These are phyloP conservation scores for Lachnellula occidentalis DNA, from an alignment of 2,329 filamentous ascomycete species.

Conservation along the genomic window DNA sequence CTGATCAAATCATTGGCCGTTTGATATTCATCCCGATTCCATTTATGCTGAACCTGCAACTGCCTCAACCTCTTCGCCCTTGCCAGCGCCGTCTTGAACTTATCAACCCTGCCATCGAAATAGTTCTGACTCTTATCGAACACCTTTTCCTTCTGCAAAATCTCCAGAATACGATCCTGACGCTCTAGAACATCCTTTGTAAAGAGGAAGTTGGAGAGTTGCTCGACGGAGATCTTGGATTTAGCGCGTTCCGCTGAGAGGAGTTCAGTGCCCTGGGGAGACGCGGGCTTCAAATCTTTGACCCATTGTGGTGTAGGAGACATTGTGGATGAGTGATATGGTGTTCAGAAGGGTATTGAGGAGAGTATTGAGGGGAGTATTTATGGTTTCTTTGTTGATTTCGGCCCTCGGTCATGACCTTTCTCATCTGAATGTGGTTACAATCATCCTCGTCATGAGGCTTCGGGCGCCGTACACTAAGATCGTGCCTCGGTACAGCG, in stretches of 20 bases:
- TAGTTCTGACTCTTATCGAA: constrained; percentile 79
- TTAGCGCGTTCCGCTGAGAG: constrained; percentile 62
- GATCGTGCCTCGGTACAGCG: neutral
- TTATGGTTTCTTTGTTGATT: neutral
- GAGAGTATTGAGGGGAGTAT: neutral
- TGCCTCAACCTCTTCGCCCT: constrained; percentile 65
- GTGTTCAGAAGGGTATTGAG: neutral
- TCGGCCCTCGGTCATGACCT: constrained; percentile 1
- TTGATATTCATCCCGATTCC: constrained; percentile 58
- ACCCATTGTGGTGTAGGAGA: constrained; percentile 49
- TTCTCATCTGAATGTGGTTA: neutral
- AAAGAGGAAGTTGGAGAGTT: constrained; percentile 64
- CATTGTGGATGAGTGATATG: constrained; percentile 20
- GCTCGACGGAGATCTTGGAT: constrained; percentile 61
- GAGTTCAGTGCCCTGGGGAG: constrained; percentile 63
- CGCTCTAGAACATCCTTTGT: constrained; percentile 58
- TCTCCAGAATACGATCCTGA: constrained; percentile 53
- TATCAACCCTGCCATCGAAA: constrained; percentile 63
- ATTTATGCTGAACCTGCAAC: constrained; percentile 60
- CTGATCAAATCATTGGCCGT: constrained; percentile 64
- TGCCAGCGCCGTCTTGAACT: constrained; percentile 64
- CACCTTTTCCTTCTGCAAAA: constrained; percentile 62
- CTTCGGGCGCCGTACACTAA: neutral
- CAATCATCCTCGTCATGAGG: neutral
- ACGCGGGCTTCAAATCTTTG: constrained; percentile 58